Evolutionary conservation across 2,329 filamentous ascomycete species (phyloP).

Genomic region (Aspergillus sp.): DNA sequence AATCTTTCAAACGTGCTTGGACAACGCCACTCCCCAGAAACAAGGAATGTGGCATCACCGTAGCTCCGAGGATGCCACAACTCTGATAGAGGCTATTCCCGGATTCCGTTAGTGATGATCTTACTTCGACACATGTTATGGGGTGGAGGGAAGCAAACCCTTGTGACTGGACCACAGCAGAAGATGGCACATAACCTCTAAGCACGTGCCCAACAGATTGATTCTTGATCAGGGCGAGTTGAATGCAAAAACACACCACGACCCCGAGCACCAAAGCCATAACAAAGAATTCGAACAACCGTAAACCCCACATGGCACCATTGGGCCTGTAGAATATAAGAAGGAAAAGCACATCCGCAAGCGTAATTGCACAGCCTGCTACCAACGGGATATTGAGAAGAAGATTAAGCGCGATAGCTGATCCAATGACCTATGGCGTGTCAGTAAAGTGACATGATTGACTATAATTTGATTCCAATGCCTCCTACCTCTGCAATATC

Average conservation of each 20-base stretch:
- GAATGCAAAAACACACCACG: slow-evolving; percentile 52
- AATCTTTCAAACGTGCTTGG: slow-evolving; percentile 47
- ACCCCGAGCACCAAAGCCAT: slow-evolving; percentile 49
- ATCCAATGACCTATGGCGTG: slow-evolving; percentile 46
- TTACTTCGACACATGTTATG: neutral
- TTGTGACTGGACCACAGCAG: slow-evolving; percentile 45
- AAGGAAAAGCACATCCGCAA: slow-evolving; percentile 51
- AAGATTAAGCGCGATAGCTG: slow-evolving; percentile 51
- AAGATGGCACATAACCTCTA: slow-evolving; percentile 49
- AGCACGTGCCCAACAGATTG: slow-evolving; percentile 49
- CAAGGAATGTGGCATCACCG: slow-evolving; percentile 55
- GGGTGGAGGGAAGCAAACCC: slow-evolving; percentile 31
- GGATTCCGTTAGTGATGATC: slow-evolving; percentile 5
- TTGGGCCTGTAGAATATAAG: slow-evolving; percentile 50
- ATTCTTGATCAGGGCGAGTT: slow-evolving; percentile 47
- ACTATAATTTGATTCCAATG: neutral
- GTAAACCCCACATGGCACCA: slow-evolving; percentile 46
- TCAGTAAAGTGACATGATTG: neutral
- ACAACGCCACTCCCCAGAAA: slow-evolving; percentile 53
- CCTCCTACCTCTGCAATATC: slow-evolving; percentile 58
- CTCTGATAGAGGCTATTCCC: slow-evolving; percentile 45
- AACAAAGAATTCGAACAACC: slow-evolving; percentile 50
- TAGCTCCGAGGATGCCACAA: slow-evolving; percentile 47
- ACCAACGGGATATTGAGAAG: slow-evolving; percentile 49
- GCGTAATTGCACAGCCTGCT: slow-evolving; percentile 51